Conservation (phyloP, 2,329 filamentous ascomycete species). For the Colletotrichum tofieldiae region DNA sequence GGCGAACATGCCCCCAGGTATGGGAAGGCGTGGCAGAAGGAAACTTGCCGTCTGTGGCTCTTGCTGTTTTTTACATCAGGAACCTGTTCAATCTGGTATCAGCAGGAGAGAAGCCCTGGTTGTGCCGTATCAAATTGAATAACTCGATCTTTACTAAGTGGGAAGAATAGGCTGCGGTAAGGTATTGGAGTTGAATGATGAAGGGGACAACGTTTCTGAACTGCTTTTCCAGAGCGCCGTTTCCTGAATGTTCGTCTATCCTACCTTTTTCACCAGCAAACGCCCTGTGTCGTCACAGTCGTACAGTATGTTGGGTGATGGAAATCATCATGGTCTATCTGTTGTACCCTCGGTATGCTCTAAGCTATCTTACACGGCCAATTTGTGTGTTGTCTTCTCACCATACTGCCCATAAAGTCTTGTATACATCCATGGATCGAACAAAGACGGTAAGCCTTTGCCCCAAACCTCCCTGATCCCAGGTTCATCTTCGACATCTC, state of each 20-base stretch:
- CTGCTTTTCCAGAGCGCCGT: neutral
- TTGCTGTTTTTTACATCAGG: neutral
- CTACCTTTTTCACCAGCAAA: neutral
- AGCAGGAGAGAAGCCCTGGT: too few relatives aligned
- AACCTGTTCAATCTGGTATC: neutral
- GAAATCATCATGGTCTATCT: neutral
- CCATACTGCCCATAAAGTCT: neutral
- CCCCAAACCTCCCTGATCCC: neutral
- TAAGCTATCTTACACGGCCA: neutral
- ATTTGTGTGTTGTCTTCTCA: neutral
- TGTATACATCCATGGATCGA: neutral
- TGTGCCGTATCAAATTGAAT: too few relatives aligned
- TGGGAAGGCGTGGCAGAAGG: neutral
- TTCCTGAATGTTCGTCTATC: constrained; percentile 43
- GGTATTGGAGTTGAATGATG: neutral
- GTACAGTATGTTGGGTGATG: neutral
- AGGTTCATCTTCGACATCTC: neutral
- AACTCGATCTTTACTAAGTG: too few relatives aligned
- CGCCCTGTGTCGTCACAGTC: too few relatives aligned
- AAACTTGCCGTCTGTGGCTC: neutral
- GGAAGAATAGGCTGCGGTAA: too few relatives aligned
- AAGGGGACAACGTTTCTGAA: neutral
- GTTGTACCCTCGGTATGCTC: neutral
- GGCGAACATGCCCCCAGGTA: too few relatives aligned
- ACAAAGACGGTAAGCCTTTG: neutral